Evolutionary conservation across 176 grass and related monocot species (phyloP).

Genomic region (Phoenix dactylifera): DNA sequence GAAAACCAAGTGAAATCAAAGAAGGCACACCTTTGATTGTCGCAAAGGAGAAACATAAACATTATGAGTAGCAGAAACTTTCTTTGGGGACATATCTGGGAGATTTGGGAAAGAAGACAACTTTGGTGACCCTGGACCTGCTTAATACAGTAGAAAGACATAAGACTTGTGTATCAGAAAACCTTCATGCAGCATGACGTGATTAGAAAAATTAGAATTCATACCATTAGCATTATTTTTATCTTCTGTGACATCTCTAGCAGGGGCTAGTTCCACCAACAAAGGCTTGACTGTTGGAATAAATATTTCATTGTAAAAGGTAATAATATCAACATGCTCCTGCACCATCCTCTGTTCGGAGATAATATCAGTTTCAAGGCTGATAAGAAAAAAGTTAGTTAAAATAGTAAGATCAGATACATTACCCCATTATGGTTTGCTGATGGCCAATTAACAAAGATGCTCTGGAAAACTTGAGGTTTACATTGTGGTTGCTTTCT

Average conservation of each 20-base stretch:
- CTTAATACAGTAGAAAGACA: conserved; percentile 24
- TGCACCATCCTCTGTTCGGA: conserved; percentile 46
- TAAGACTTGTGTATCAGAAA: conserved; percentile 12
- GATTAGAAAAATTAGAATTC: conserved; percentile 21
- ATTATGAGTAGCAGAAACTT: conserved; percentile 88
- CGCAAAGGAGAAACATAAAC: conserved; percentile 83
- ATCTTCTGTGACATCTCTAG: conserved; percentile 33
- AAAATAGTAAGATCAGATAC: conserved; percentile 10
- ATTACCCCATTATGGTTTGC: conserved; percentile 49
- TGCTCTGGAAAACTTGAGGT: conserved; percentile 54
- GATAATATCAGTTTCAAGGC: conserved; percentile 13
- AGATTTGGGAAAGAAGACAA: conserved; percentile 72
- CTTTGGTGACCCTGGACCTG: conserved; percentile 70
- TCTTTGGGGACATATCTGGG: conserved; percentile 96
- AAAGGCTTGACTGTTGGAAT: conserved; percentile 77
- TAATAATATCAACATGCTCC: conserved; percentile 73
- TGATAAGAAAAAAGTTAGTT: conserved; percentile 16
- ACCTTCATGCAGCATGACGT: conserved; percentile 8
- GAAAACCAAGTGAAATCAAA: neutral
- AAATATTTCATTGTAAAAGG: conserved; percentile 90
- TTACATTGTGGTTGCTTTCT: conserved; percentile 83
- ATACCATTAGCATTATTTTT: conserved; percentile 55
- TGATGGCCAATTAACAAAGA: conserved; percentile 46
- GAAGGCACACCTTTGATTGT: conserved; percentile 69
- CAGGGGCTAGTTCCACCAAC: conserved; percentile 45